Base-by-base conservation (phyloP, 169 alveolate species). In the Sarcocystis neurona region DNA sequence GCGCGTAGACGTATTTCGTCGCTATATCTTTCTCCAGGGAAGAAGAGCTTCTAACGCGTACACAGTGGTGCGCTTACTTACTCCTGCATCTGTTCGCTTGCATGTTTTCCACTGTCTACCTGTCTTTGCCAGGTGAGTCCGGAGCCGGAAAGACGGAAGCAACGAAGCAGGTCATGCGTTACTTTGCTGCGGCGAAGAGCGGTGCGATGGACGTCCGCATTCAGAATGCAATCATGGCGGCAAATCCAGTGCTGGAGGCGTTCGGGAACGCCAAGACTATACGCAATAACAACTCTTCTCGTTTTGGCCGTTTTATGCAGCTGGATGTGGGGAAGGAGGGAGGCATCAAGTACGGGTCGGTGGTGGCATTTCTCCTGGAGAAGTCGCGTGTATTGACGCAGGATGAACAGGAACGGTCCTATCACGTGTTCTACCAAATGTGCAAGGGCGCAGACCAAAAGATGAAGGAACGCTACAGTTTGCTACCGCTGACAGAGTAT, bases 111-210 rank as follows among this genome's bases (percentile, higher is more conserved):
- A 12, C 3, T 53, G 74, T 48, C 3, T 20, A 15, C 1, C 30
- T 27, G 12, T 30, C 2, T 43, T 41, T 98, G 78, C 94, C 99
- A 43, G 99, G 99, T 1, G 99, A 99, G 91, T 96, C 99, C 10
- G 99, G 99, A 68, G 99, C 99, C 63, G 99, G 99, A 18, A 99
- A 99, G 93, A 99, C 99, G 15, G 99, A 98, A 92, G 98, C 98
- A 66, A 98, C 99, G 68, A 94, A 90, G 91, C 96, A 88, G 84
- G 84, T 60, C 58, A 90, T 79, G 93, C 68, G 89, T 30, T 94
- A 84, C 56, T 87, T 92, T 23, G 94, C 94, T 47, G 92, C 90
- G 75, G 90, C 92, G 50, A 87, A 82, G 84, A 50, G 87, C 12
- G 92, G 93, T 0, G 50, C 93, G 20, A 85, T 77, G 92, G 92